Evolutionary conservation across 2,329 filamentous ascomycete genomes (phyloP).

Genomic region (Penicillium expansum): DNA sequence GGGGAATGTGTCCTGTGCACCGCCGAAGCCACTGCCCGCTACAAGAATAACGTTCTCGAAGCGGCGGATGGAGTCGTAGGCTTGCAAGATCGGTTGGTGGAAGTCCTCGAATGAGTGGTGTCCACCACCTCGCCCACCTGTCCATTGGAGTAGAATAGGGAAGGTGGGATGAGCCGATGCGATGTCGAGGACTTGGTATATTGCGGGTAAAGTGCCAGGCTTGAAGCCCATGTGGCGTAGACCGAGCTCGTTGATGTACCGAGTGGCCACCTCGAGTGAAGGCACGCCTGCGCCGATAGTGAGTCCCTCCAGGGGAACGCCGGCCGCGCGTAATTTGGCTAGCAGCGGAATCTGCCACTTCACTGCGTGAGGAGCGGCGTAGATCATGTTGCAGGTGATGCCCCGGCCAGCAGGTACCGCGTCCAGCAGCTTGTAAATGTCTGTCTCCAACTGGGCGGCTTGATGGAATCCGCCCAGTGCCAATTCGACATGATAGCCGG

Average conservation of each 20-base stretch:
- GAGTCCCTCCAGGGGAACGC: constrained; percentile 59
- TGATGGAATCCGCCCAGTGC: constrained; percentile 82
- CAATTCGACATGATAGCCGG: constrained; percentile 90
- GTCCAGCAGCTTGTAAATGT: constrained; percentile 50
- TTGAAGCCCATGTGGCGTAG: constrained; percentile 94
- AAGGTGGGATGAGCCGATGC: constrained; percentile 87
- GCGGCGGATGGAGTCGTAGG: not conserved
- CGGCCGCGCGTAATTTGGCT: constrained; percentile 50
- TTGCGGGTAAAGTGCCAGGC: constrained; percentile 77
- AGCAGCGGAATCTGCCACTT: constrained; percentile 86
- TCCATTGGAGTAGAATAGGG: constrained; percentile 89
- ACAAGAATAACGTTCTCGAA: constrained; percentile 70
- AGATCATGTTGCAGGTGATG: constrained; percentile 87
- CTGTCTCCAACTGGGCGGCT: not conserved
- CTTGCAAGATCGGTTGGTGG: constrained; percentile 86
- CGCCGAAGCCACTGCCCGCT: constrained; percentile 86
- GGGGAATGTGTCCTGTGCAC: constrained; percentile 84
- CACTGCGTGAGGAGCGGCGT: constrained; percentile 86
- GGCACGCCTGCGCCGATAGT: constrained; percentile 91
- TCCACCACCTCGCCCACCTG: constrained; percentile 85
- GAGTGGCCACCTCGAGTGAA: constrained; percentile 86
- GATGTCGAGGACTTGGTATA: constrained; percentile 82
- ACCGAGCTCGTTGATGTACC: constrained; percentile 88
- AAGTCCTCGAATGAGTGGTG: constrained; percentile 95
- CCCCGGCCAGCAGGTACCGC: constrained; percentile 67